Percentiles rank a stretch among this genome's conserved stretches.
phyloP scores from a whole-genome alignment of 306 rosid genomes.

The Crataegus laevigata region DNA sequence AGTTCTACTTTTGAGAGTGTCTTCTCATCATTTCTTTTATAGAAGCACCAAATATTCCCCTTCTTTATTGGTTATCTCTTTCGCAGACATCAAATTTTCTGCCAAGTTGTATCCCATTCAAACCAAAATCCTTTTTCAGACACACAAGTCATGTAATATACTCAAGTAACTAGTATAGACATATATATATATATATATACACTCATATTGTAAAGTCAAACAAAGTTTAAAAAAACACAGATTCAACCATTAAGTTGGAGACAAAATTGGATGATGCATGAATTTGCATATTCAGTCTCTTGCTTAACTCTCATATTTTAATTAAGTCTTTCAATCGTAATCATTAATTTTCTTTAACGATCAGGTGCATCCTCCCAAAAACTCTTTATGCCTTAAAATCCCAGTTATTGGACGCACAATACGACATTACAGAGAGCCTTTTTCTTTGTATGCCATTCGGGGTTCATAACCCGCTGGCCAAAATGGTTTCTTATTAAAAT shows the following conservation, averaged over 20 bases:
- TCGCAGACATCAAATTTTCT: neutral
- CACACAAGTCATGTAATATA: neutral
- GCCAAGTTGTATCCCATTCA: neutral
- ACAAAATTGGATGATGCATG: constrained; percentile 1
- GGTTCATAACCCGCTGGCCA: constrained; percentile 6
- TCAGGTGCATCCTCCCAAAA: constrained; percentile 8
- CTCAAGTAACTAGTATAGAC: neutral
- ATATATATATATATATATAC: neutral
- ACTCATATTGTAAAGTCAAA: neutral
- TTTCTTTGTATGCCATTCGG: neutral
- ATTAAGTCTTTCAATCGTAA: neutral
- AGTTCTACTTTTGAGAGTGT: too few species aligned
- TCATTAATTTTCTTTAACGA: neutral
- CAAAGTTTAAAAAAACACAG: neutral
- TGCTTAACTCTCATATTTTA: neutral
- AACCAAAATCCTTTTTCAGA: neutral
- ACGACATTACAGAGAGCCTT: constrained; percentile 2
- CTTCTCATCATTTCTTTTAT: too few species aligned
- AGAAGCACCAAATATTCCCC: neutral
- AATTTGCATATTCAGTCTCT: neutral
- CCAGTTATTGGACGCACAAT: neutral
- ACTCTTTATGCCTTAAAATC: neutral
- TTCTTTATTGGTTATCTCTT: neutral
- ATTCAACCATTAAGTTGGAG: neutral
- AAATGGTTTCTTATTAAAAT: neutral